phyloP scores from a whole-genome alignment of 108 stramenopile species.

The Nitzschia palea region DNA sequence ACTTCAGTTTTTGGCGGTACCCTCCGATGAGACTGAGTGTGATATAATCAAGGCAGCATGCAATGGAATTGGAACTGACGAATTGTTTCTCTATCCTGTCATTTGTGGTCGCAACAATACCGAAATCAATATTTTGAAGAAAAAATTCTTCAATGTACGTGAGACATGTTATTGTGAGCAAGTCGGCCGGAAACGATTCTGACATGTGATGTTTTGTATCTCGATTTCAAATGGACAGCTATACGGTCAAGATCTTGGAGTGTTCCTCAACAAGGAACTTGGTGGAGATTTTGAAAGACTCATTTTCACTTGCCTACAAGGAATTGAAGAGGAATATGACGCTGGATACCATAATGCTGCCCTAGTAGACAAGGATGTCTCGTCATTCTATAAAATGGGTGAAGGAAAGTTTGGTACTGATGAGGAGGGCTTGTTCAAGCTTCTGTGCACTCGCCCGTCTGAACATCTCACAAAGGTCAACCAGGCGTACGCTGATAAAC shows the following conservation, averaged over 20 bases:
- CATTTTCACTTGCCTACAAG: slow-evolving; percentile 50
- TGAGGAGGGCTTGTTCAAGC: slow-evolving; percentile 44
- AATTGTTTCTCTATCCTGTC: slow-evolving; percentile 46
- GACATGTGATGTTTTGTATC: neutral
- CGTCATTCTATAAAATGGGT: slow-evolving; percentile 48
- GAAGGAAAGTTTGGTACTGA: slow-evolving; percentile 65
- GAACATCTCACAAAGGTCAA: slow-evolving; percentile 34
- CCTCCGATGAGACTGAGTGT: slow-evolving; percentile 52
- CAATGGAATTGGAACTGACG: slow-evolving; percentile 55
- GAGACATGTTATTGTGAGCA: neutral
- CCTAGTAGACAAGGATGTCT: slow-evolving; percentile 51
- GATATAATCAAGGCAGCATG: slow-evolving; percentile 56
- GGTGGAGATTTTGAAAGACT: slow-evolving; percentile 51
- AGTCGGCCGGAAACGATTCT: neutral
- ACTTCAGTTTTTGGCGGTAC: slow-evolving; percentile 48
- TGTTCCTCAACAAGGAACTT: slow-evolving; percentile 41
- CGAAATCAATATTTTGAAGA: slow-evolving; percentile 67
- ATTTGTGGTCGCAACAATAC: slow-evolving; percentile 59
- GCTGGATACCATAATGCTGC: slow-evolving; percentile 56
- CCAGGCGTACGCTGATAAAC: slow-evolving; percentile 47
- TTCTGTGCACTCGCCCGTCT: slow-evolving; percentile 41
- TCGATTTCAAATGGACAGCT: slow-evolving; percentile 2
- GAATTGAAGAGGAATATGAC: slow-evolving; percentile 55
- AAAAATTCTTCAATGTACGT: slow-evolving; percentile 49
- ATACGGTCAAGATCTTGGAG: slow-evolving; percentile 55